Base-by-base conservation (phyloP, 805 yeast species). In the Kazachstania africana region DNA sequence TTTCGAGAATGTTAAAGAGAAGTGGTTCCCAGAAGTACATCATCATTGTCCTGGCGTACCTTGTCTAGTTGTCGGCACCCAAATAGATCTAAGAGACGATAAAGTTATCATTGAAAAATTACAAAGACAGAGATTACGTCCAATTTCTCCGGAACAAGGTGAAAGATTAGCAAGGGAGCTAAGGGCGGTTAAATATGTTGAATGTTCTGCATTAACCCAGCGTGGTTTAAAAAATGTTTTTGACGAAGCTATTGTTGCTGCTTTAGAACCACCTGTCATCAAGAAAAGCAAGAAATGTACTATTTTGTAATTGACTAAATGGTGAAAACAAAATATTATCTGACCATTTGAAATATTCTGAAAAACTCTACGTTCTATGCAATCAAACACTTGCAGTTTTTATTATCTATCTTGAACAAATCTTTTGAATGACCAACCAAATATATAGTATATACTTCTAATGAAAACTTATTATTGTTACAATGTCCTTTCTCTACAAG, bases 1-100 rank as follows among this genome's bases (percentile, higher is more conserved):
- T 14, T 91, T 88, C 59, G 97, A 91, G 62, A 88, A 88, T 63
- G 97, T 91, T 32, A 81, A 83, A 57, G 97, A 91, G 63, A 88
- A 88, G 63, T 88, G 98, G 98, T 80, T 87, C 64, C 97, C 97
- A 19, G 98, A 88, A 59, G 94, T 91, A 39, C 95, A 87, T 57
- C 96, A 88, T 62, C 87, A 81, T 49, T 93, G 97, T 53, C 94
- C 94, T n/a, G 95, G 94, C 38, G 96, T 87, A 28, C 96, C 97
- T 15, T 88, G 95, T 50, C 71, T 88, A 46, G 83, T 88, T 53
- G 97, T 88, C 26, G 98, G 98, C 44, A 91, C 97, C 9, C 97
- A 88, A 62, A 77, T 83, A 35, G 98, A 88, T 66, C 68, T 88
- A 50, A 78, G 97, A 59, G 87, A 82, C 48, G 97, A 88, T 56